phyloP scores from a whole-genome alignment of 1,284 basidiomycete species.

The Thelephora terrestris region DNA sequence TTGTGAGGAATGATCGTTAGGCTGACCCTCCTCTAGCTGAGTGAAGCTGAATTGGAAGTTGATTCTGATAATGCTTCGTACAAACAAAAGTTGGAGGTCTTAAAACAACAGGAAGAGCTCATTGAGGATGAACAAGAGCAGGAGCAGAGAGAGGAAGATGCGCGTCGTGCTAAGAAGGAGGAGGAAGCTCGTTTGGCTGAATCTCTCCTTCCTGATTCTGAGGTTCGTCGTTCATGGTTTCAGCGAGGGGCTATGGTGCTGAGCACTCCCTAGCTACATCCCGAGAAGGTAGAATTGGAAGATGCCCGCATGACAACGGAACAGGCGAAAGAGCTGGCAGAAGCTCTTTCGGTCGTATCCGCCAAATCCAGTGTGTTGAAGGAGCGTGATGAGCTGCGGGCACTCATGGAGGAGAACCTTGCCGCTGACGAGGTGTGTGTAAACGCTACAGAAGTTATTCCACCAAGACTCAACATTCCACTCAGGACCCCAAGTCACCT shows the following conservation, averaged over 20 bases:
- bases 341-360: constrained; percentile 85
- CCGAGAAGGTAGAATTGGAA: constrained; percentile 32
- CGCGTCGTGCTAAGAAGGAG: constrained; percentile 77
- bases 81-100: constrained; percentile 96
- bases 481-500: constrained; percentile 66
- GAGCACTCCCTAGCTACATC: constrained; percentile 26
- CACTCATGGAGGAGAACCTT: constrained; percentile 87
- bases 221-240: constrained; percentile 32
- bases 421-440: constrained; percentile 68
- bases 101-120: constrained; percentile 97
- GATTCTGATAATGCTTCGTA: constrained; percentile 90
- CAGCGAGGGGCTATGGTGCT: not conserved
- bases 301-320: constrained; percentile 94
- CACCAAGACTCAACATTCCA: constrained; percentile 4
- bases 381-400: constrained; percentile 86
- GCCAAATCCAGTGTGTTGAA: constrained; percentile 96
- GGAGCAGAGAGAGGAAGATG: constrained; percentile 91
- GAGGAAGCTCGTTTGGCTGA: constrained; percentile 68
- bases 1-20: constrained; percentile 1
- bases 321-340: constrained; percentile 89
- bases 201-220: constrained; percentile 70
- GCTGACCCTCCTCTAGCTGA: constrained; percentile 46
- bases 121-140: constrained; percentile 99
- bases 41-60: constrained; percentile 94
- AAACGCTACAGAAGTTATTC: not conserved